Evolutionary conservation across 192 early-diverging fungal species (phyloP), one percentile per base, ranked within the genome.

Genomic region (Coemansia sp.): DNA sequence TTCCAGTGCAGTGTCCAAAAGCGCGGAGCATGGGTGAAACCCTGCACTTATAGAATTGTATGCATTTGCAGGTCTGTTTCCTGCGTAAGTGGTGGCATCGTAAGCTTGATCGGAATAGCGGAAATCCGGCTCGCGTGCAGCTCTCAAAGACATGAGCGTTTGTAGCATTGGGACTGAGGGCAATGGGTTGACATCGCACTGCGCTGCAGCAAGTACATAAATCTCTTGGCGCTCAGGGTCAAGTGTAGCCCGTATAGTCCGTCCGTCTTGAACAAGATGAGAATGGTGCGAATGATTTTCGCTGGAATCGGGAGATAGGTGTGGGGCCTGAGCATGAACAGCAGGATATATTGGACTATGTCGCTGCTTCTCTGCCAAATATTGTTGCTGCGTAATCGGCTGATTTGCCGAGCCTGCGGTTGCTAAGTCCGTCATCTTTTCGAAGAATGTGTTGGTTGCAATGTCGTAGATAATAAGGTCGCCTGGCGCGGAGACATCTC

Each of bases 401-500:
- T 70, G 68, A 35, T 58, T 69, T 39, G 58, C 26, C 2, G 64
- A 34, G 39, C 31, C 57, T 23, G 64, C 58, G 3, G 61, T 61
- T 1, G 60, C 49, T 3, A 75, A 66, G 30, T 76, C 64, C 1
- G 62, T 43, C 65, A 75, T 76, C 66, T 75, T 84, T 64, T 96
- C 94, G 40, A 84, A 87, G 30, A 96, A 88, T 2, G 79, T 81
- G 75, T 95, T 88, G 0, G 84, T 83, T 53, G 88, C 92, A 71
- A 96, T 87, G 39, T 92, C 86, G 72, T 95, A 97, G 2, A 90
- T 82, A 37, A 91, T 90, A 49, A 98, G 87, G 55, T 97, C 94
- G 51, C 88, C 68, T 2, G 93, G 83, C 57, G 87, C 87, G 49
- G 92, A 86, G 53, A 93, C 93, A 67, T 92, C 85, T 37, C 93